Evolutionary conservation across 345 rosid genomes (phyloP), one percentile per base, ranked within the genome.

Genomic region (Noccaea caerulescens): DNA sequence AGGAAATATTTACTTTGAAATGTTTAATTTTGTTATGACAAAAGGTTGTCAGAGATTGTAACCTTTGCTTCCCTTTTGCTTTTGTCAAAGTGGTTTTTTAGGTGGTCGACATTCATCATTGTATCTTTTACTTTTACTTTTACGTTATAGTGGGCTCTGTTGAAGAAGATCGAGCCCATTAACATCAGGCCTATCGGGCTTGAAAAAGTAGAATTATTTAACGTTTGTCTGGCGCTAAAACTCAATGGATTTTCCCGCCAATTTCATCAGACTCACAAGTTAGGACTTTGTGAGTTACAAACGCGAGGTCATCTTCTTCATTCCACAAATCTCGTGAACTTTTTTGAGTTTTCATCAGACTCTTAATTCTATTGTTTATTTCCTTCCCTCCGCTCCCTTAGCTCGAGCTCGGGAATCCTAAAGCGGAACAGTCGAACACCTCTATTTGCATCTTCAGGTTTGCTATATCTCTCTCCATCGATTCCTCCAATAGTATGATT

Each of bases 221-320:
- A 45, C 41, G 13, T 7, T 16, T 34, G 45, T 54, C 20, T 58
- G 61, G 79, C 83, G 81, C 83, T 72, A 73, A 73, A 64, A 55
- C 53, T 45, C 7, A 34, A 3, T 16, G 2, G 12, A 45, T 23
- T 77, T 77, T 77, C 79, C 83, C 83, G 81, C 83, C 66, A 69
- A 69, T 54, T 4, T 27, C 1, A 27, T 27, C 30, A 20, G 23
- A 20, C 23, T 20, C 23, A 20, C 23, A 20, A 20, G 23, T 20
- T 20, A 20, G 23, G 23, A 20, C 23, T 20, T 20, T 2, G 49
- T 27, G 32, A 27, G 3, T 34, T 6, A 27, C 4, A 44, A 49
- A 63, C 12, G 36, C 25, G 61, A 76, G 67, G 76, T 1, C 58
- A 16, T 1, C 38, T 9, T 45, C 58, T 69, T 61, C 50, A 68